Conservation (phyloP, 352 stramenopile species). For the Phytophthora crassamura region DNA sequence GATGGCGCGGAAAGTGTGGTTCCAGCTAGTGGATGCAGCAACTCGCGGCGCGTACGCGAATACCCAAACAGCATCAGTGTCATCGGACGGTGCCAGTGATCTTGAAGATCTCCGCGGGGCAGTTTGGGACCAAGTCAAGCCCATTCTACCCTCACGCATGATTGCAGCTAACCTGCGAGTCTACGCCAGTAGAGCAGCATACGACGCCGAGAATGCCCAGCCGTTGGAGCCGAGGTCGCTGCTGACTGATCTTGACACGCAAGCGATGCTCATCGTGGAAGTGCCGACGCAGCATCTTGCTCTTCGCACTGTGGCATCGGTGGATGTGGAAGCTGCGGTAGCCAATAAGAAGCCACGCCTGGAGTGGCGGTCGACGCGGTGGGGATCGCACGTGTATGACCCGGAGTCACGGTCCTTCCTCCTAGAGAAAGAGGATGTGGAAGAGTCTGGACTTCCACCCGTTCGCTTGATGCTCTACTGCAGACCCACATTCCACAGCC, state of each 20-base stretch:
- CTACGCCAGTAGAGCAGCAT: too few relatives aligned
- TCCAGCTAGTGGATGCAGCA: slow-evolving; percentile 1
- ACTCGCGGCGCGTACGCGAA: neutral
- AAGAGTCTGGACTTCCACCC: slow-evolving; percentile 4
- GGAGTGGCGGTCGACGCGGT: slow-evolving; percentile 1
- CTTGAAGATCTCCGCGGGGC: neutral
- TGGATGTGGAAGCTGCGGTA: neutral
- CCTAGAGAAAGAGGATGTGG: slow-evolving; percentile 17
- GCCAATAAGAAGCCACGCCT: neutral
- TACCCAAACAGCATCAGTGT: neutral
- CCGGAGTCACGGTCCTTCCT: slow-evolving; percentile 5
- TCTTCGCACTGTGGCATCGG: too few relatives aligned
- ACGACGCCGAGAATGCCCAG: slow-evolving; percentile 3
- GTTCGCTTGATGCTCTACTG: slow-evolving; percentile 15
- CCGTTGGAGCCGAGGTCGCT: slow-evolving; percentile 3
- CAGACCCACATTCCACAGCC: slow-evolving; percentile 12
- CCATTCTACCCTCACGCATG: too few relatives aligned
- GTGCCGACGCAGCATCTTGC: neutral
- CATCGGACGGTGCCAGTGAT: neutral
- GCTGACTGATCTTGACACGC: slow-evolving; percentile 5
- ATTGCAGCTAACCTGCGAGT: too few relatives aligned
- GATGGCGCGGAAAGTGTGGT: neutral
- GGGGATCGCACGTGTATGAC: neutral
- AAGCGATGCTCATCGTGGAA: slow-evolving; percentile 14
- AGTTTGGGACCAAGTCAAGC: too few relatives aligned